Percentiles rank a stretch among this genome's conserved stretches.
These are phyloP conservation scores for Aspergillus mulundensis DNA, from an alignment of 495 filamentous ascomycete genomes.

Conservation along the genomic window DNA sequence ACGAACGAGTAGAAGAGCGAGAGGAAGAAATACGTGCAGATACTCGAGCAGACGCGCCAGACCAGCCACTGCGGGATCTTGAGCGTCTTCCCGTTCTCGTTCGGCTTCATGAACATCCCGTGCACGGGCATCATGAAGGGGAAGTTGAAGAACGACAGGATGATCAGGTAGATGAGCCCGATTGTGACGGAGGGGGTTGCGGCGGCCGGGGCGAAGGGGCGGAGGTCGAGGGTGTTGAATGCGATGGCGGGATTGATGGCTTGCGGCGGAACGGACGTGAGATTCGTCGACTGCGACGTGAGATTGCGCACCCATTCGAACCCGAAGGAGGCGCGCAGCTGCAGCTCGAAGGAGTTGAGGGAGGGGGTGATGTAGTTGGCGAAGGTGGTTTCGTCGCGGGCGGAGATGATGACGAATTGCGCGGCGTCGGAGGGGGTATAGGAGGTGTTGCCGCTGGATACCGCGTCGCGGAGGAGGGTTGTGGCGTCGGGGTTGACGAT, in stretches of 20 bases:
- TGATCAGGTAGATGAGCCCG: slow-evolving; percentile 69
- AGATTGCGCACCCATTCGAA: slow-evolving; percentile 43
- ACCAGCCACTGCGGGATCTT: slow-evolving; percentile 56
- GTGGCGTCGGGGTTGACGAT: slow-evolving; percentile 66
- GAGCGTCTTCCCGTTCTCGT: slow-evolving; percentile 48
- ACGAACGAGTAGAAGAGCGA: slow-evolving; percentile 65
- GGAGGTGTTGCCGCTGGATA: slow-evolving; percentile 51
- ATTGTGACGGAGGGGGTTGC: slow-evolving; percentile 59
- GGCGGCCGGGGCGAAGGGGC: slow-evolving; percentile 56
- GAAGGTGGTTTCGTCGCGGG: slow-evolving; percentile 54
- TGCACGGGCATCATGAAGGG: slow-evolving; percentile 68
- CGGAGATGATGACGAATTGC: slow-evolving; percentile 55
- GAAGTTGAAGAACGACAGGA: slow-evolving; percentile 70
- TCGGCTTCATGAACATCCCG: slow-evolving; percentile 44
- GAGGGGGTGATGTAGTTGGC: slow-evolving; percentile 52
- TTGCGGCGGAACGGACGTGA: slow-evolving; percentile 46
- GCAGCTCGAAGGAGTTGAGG: slow-evolving; percentile 39
- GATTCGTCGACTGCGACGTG: slow-evolving; percentile 32
- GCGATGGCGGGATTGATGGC: slow-evolving; percentile 61
- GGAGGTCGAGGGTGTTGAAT: slow-evolving; percentile 56
- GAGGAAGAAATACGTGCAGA: slow-evolving; percentile 61
- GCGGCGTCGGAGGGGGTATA: slow-evolving; percentile 62
- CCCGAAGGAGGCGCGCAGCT: slow-evolving; percentile 49
- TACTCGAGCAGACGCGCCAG: slow-evolving; percentile 58
- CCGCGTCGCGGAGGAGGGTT: slow-evolving; percentile 51